A percentile compares a stretch with the other conserved stretches of the same genome.
Evolutionary conservation across 305 asterid species (phyloP).

Genomic region (Fraxinus platypoda): DNA sequence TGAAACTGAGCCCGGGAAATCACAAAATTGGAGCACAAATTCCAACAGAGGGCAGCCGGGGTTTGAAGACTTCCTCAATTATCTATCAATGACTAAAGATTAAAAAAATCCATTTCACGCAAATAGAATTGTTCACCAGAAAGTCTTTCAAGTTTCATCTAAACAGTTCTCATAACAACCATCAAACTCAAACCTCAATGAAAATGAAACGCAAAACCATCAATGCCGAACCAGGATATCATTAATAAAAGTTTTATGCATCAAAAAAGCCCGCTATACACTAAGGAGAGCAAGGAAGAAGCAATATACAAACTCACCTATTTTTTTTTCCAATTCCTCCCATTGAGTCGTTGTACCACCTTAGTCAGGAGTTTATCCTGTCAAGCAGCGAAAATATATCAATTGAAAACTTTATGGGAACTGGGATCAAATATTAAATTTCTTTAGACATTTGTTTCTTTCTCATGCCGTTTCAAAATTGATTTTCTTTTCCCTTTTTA

Average conservation of each 20-base stretch:
- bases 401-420: background rate
- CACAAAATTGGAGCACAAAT: too few relatives aligned
- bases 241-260: background rate
- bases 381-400: constrained; percentile 4
- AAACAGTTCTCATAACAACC: constrained; percentile 12
- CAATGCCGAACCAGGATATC: background rate
- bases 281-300: background rate
- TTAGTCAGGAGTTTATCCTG: constrained; percentile 65
- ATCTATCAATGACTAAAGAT: too few relatives aligned
- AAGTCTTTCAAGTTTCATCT: constrained; percentile 8
- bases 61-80: too few relatives aligned
- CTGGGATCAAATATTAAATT: background rate
- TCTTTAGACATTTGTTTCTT: too few relatives aligned
- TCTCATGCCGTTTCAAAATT: background rate
- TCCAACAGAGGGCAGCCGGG: background rate
- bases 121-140: background rate
- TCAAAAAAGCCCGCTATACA: background rate
- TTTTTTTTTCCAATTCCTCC: constrained; percentile 71
- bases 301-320: constrained; percentile 41
- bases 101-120: too few relatives aligned
- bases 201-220: background rate
- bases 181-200: background rate
- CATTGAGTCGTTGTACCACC: constrained; percentile 52
- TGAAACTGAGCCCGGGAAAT: too few relatives aligned
- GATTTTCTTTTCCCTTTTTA: background rate